Base-by-base conservation (phyloP, 371 early-diverging fungal species). In the Cokeromyces recurvatus region DNA sequence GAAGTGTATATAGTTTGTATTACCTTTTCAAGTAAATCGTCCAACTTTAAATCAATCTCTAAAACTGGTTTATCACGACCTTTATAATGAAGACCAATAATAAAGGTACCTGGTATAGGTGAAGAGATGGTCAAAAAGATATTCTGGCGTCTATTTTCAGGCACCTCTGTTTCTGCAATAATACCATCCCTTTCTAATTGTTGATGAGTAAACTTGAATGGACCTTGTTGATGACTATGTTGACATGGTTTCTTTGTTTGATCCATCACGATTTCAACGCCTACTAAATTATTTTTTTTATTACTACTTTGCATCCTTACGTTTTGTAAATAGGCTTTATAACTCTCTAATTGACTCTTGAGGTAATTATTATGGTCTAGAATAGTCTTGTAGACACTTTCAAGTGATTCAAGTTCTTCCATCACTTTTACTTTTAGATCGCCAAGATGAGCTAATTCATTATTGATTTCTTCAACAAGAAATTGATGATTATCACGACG, bases 311-410 rank as follows among this genome's bases (percentile, higher is more conserved):
- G 90, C 39, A 90, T 83, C 27, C 97, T 85, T 12, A 95, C 95
- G 53, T 96, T 96, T 61, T 92, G 89, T 39, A 96, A 67, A 55
- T 96, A 96, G 1, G 91, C 92, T 71, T 92, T 91, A 75, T 96
- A 96, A 7, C 86, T 84, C 47, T 96, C 95, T 32, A 96, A 66
- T 71, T 96, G 97, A 32, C 85, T 78, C 24, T 84, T 62, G 22
- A 94, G 68, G 52, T 91, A 96, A 48, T 90, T 87, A 74, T 96
- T 96, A 68, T 96, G 95, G 53, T 92, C 94, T 31, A 87, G 68
- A 47, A 96, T 96, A 5, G 95, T 89, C 59, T 91, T 85, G 78
- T 85, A 93, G 4, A 96, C 95, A 23, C 78, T 62, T 38, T 89
- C 86, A 38, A 96, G 70, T 4, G 86, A 85, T 9, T 58, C 62